Base-by-base conservation (phyloP, 2,329 filamentous ascomycete species). In the Ramularia collo-cygni region DNA sequence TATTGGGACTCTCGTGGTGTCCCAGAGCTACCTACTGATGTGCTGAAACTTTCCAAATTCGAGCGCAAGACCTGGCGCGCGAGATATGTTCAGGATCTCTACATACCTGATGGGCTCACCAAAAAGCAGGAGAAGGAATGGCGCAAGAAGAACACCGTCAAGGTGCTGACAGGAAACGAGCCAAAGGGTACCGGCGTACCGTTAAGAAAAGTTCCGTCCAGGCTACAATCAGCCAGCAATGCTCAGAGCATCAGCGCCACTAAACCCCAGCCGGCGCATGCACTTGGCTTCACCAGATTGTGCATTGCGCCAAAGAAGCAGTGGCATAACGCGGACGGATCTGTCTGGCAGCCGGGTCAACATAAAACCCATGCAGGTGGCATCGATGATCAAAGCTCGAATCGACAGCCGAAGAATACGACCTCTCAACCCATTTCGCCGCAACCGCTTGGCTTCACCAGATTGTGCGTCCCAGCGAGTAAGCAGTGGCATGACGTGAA, bases 1-100 rank as follows among this genome's bases (percentile, higher is more conserved):
- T n/a, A n/a, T 13, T 31, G 29, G 29, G n/a, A 14, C 7, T 31
- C 29, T 31, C 29, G 29, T 10, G 29, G 29, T 31, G 29, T 31
- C 17, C 29, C 29, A 4, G 29, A 31, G 15, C 29, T 16, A 16
- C 29, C 29, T 12, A n/a, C n/a, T n/a, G n/a, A n/a, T n/a, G n/a
- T n/a, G n/a, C n/a, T n/a, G n/a, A n/a, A n/a, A n/a, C n/a, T n/a
- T n/a, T n/a, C n/a, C n/a, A n/a, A n/a, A n/a, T n/a, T n/a, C n/a
- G n/a, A n/a, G n/a, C n/a, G n/a, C n/a, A n/a, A n/a, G n/a, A n/a
- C n/a, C n/a, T n/a, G n/a, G n/a, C n/a, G n/a, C n/a, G n/a, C n/a
- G n/a, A n/a, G n/a, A n/a, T n/a, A n/a, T n/a, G n/a, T n/a, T n/a
- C n/a, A n/a, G n/a, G n/a, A n/a, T n/a, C n/a, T n/a, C n/a, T n/a